A percentile compares a stretch with the other conserved stretches of the same genome.
These are phyloP conservation scores for Aspergillus hortae DNA, from an alignment of 2,329 filamentous ascomycete species.

Conservation along the genomic window DNA sequence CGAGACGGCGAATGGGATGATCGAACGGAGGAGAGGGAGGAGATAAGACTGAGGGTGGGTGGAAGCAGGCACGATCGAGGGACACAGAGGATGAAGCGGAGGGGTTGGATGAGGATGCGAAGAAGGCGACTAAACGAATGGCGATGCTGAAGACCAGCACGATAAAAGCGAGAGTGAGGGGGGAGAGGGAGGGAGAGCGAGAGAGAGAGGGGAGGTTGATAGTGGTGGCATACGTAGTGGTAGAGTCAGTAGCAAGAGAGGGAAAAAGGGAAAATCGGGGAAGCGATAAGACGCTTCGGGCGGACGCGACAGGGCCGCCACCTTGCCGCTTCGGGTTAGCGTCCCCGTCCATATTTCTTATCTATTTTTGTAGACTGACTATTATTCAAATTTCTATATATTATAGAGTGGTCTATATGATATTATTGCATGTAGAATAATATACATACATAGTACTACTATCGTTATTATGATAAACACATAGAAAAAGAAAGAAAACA, in stretches of 20 bases:
- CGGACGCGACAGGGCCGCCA: conserved; percentile 14
- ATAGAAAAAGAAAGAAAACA: background rate
- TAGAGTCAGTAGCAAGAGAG: background rate
- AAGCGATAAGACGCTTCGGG: conserved; percentile 18
- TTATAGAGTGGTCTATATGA: background rate
- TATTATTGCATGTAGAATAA: background rate
- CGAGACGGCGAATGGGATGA: conserved; percentile 5
- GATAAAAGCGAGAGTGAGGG: conserved; percentile 7
- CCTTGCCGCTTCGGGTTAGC: conserved; percentile 7
- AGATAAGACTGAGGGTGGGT: background rate
- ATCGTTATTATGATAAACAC: background rate
- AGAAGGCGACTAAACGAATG: conserved; percentile 11
- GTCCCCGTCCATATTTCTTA: background rate
- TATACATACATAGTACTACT: no score
- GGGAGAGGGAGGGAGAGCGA: background rate
- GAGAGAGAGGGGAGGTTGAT: background rate
- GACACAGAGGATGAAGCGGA: background rate
- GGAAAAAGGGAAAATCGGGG: conserved; percentile 8
- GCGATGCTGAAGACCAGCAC: conserved; percentile 11
- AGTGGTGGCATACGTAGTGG: background rate
- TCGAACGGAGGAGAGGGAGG: background rate
- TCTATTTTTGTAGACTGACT: background rate
- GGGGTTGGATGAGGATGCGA: background rate
- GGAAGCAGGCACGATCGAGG: background rate
- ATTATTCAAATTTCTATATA: background rate